Percentiles rank a stretch among this genome's conserved stretches.
These are phyloP conservation scores for Phytophthora europaea DNA, from an alignment of 352 stramenopile species.

Conservation along the genomic window DNA sequence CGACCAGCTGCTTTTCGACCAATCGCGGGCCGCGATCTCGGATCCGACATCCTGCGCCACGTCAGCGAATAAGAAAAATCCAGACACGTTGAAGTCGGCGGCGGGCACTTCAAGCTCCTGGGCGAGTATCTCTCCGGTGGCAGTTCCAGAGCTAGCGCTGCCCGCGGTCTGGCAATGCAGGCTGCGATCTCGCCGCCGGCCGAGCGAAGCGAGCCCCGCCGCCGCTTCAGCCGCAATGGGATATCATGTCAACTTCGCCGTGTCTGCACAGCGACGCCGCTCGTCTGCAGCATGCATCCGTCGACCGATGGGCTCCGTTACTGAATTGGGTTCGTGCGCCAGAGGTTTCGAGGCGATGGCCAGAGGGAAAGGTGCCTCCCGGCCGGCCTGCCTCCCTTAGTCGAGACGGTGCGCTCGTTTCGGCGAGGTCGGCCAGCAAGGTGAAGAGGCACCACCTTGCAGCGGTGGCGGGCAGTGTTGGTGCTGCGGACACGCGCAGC, in stretches of 20 bases:
- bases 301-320: background rate
- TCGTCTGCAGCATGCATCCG: constrained; percentile 1
- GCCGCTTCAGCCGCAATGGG: constrained; percentile 18
- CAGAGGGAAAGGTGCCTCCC: background rate
- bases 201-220: background rate
- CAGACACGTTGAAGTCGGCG: constrained; percentile 33
- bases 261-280: constrained; percentile 12
- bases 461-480: background rate
- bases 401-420: background rate
- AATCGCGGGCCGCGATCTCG: constrained; percentile 17
- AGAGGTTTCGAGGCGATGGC: background rate
- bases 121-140: background rate
- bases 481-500: background rate
- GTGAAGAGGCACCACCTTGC: background rate
- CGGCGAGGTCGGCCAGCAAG: background rate
- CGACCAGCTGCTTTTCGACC: constrained; percentile 20
- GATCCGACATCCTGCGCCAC: constrained; percentile 18
- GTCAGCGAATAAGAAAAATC: constrained; percentile 48
- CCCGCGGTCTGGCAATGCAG: background rate
- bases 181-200: background rate
- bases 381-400: background rate
- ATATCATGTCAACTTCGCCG: constrained; percentile 32
- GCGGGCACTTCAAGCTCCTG: constrained; percentile 6
- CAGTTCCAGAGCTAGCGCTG: background rate
- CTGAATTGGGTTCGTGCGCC: background rate